Evolutionary conservation across 495 filamentous ascomycete species (phyloP).

Genomic region (Aspergillus taichungensis): DNA sequence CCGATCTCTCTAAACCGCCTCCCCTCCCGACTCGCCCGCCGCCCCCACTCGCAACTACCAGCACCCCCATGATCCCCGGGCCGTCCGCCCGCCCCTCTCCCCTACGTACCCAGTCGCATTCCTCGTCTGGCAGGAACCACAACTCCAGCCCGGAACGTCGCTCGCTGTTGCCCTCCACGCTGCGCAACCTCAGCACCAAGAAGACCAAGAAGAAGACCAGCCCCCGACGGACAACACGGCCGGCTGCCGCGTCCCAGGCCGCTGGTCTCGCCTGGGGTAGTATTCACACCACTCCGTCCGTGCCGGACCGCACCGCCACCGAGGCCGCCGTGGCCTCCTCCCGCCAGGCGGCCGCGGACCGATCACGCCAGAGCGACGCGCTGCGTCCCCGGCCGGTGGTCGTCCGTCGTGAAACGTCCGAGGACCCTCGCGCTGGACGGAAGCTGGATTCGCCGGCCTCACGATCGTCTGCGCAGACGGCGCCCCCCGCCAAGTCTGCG

Average conservation of each 20-base stretch:
- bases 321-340: constrained; percentile 30
- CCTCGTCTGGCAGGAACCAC: constrained; percentile 41
- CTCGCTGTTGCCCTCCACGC: constrained; percentile 72
- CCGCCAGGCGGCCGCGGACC: constrained; percentile 16
- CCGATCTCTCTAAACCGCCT: constrained; percentile 64
- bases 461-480: constrained; percentile 7
- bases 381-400: constrained; percentile 13
- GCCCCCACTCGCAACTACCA: constrained; percentile 24
- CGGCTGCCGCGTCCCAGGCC: constrained; percentile 75
- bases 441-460: constrained; percentile 11
- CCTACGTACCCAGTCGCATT: constrained; percentile 29
- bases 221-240: constrained; percentile 27
- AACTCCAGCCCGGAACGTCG: constrained; percentile 75
- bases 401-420: background rate
- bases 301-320: constrained; percentile 22
- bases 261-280: constrained; percentile 79
- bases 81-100: constrained; percentile 19
- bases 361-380: constrained; percentile 17
- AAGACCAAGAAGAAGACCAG: constrained; percentile 45
- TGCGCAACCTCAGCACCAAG: constrained; percentile 55
- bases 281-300: constrained; percentile 30
- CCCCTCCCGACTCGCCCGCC: constrained; percentile 53
- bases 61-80: constrained; percentile 12
- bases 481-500: constrained; percentile 6
- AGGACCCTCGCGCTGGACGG: constrained; percentile 15